Evolutionary conservation across 306 rosid species (phyloP), one percentile per base, ranked within the genome.

Genomic region (Lathyrus sativus): DNA sequence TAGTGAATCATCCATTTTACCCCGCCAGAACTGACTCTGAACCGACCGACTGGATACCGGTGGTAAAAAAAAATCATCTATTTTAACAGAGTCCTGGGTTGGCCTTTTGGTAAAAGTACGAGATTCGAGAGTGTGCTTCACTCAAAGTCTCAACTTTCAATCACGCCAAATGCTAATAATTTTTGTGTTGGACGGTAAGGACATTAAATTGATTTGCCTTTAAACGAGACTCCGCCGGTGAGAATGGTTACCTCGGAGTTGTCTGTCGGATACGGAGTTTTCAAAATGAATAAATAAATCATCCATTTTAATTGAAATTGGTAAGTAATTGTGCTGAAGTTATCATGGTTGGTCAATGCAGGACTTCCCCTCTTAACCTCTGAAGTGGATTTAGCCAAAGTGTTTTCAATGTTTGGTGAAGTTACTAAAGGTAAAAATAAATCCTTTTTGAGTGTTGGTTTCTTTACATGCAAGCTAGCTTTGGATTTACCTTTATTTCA

Each of bases 281-380:
- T 33, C 38, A 6, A 26, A 26, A 33, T 33, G 8, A 35, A 35
- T 35, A 35, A 7, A 63, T 43, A 39, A 48, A 71, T 68, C 39
- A 0, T 38, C 33, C 28, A 37, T 72, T 72, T 68, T 11, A 14
- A 51, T 56, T 51, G 63, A 54, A 67, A 68, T 74, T 54, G 67
- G 57, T 43, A 28, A 51, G 70, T 58, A 58, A 48, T 74, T 66
- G 63, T 62, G 67, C 66, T 72, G 18, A 78, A 75, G 70, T 67
- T 66, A 71, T 69, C 43, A 46, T 68, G 69, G 55, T 65, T 58
- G 46, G 29, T 31, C 67, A 59, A 71, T 79, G 76, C 82, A 79
- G 89, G 89, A 65, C 83, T 85, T 28, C 74, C 86, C 6, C 74
- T 35, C 37, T 76, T 86, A 67, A 82, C 72, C 44, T 19, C 83